Conservation (phyloP, 768 basidiomycete species). For the Daedalea quercina region DNA sequence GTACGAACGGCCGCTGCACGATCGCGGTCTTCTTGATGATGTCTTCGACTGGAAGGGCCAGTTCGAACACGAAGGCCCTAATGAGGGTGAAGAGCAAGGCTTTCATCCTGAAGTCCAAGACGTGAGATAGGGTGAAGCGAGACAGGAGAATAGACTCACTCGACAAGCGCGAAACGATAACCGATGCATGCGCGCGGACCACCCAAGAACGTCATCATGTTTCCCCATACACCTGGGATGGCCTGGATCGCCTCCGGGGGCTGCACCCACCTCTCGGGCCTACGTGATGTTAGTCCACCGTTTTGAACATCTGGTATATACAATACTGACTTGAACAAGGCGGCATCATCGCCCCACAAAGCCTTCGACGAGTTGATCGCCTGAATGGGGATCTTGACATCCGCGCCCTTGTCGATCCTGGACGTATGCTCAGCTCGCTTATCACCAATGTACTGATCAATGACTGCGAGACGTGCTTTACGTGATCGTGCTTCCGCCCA, state of each 20-base stretch:
- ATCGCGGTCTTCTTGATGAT: constrained; percentile 13
- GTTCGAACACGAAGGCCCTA: constrained; percentile 25
- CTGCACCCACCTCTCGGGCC: constrained; percentile 58
- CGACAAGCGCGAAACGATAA: constrained; percentile 54
- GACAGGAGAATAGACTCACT: constrained; percentile 31
- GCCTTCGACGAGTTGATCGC: constrained; percentile 43
- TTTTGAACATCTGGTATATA: not conserved
- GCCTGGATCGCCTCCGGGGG: constrained; percentile 33
- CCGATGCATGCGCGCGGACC: constrained; percentile 64
- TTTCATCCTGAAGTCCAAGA: constrained; percentile 7
- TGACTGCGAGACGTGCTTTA: constrained; percentile 13
- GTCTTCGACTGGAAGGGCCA: constrained; percentile 19
- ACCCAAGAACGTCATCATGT: constrained; percentile 54
- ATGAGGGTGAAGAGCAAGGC: constrained; percentile 24
- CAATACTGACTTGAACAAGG: constrained; percentile 51
- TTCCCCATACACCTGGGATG: constrained; percentile 56
- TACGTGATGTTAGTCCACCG: no score
- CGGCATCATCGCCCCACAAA: constrained; percentile 59
- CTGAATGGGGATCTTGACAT: constrained; percentile 41
- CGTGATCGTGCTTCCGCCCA: constrained; percentile 8
- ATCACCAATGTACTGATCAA: not conserved
- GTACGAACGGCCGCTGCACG: constrained; percentile 20
- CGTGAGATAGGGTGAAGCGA: constrained; percentile 1
- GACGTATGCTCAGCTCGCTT: not conserved
- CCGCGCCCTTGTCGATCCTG: constrained; percentile 16